A percentile compares a stretch with the other conserved stretches of the same genome.
These are phyloP conservation scores for Apiospora koreana DNA, from an alignment of 2,329 filamentous ascomycete genomes.

Conservation along the genomic window DNA sequence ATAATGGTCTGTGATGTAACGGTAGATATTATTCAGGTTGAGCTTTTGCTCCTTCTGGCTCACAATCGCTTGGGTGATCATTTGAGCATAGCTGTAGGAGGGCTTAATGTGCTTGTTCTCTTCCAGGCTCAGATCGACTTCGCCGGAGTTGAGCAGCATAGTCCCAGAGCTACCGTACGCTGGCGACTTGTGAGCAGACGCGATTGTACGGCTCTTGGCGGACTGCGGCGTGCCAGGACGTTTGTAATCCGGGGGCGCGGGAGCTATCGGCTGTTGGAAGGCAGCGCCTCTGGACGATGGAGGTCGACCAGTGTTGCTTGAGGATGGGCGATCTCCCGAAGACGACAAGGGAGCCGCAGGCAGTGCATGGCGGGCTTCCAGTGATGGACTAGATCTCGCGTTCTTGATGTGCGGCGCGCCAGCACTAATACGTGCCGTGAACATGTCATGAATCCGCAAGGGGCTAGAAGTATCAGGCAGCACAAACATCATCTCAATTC, in stretches of 20 bases:
- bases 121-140: slow-evolving; percentile 79
- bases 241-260: slow-evolving; percentile 61
- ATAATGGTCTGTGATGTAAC: slow-evolving; percentile 87
- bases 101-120: slow-evolving; percentile 90
- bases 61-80: slow-evolving; percentile 96
- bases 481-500: slow-evolving; percentile 98
- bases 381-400: slow-evolving; percentile 24
- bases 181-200: slow-evolving; percentile 40
- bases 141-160: slow-evolving; percentile 50
- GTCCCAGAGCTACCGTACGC: slow-evolving; percentile 38
- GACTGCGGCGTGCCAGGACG: slow-evolving; percentile 63
- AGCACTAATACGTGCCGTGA: slow-evolving; percentile 68
- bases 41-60: slow-evolving; percentile 84
- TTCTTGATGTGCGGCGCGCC: slow-evolving; percentile 23
- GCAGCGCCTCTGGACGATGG: slow-evolving; percentile 25
- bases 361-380: slow-evolving; percentile 29
- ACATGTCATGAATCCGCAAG: slow-evolving; percentile 68
- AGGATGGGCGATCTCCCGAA: slow-evolving; percentile 21
- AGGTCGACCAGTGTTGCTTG: slow-evolving; percentile 18
- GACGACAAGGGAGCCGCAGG: slow-evolving; percentile 29
- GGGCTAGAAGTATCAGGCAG: slow-evolving; percentile 73
- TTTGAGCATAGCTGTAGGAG: slow-evolving; percentile 91
- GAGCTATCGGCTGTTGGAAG: slow-evolving; percentile 53
- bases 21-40: slow-evolving; percentile 90
- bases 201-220: slow-evolving; percentile 35